Evolutionary conservation across 2,329 filamentous ascomycete genomes (phyloP).

Genomic region (Knufia petricola): DNA sequence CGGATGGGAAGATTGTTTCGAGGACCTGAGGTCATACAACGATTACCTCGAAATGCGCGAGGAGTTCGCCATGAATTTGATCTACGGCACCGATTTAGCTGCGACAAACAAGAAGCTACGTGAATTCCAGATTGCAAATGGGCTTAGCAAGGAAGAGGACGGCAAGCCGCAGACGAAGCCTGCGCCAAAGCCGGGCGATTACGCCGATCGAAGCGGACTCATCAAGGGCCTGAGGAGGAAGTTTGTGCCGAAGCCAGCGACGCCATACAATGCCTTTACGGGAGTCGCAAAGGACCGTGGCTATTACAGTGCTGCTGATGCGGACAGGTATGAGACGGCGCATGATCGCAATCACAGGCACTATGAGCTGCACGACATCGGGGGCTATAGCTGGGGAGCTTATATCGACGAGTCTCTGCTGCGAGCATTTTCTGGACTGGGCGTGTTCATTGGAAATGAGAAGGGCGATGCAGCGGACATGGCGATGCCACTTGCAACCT

Average conservation of each 20-base stretch:
- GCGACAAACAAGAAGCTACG: constrained; percentile 51
- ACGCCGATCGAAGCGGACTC: constrained; percentile 34
- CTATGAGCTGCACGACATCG: constrained; percentile 57
- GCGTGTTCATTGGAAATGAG: constrained; percentile 78
- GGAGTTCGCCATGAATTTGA: constrained; percentile 78
- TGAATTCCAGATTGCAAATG: constrained; percentile 65
- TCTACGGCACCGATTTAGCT: constrained; percentile 60
- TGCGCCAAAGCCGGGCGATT: constrained; percentile 14
- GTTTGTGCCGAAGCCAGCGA: constrained; percentile 52
- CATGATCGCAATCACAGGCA: constrained; percentile 52
- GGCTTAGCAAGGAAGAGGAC: constrained; percentile 51
- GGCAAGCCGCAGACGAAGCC: constrained; percentile 52
- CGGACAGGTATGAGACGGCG: constrained; percentile 62
- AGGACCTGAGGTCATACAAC: constrained; percentile 73
- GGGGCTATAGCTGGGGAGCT: constrained; percentile 73
- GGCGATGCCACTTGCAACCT: neutral
- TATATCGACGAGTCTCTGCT: constrained; percentile 74
- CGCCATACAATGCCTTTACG: constrained; percentile 80
- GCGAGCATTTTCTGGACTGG: constrained; percentile 82
- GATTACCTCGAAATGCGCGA: constrained; percentile 92
- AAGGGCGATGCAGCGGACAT: constrained; percentile 17
- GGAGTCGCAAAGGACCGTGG: constrained; percentile 59
- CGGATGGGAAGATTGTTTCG: constrained; percentile 62
- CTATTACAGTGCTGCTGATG: constrained; percentile 60
- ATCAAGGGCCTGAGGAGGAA: constrained; percentile 72